phyloP scores from a whole-genome alignment of 139 green algal genomes.

The Trebouxia sp. region DNA sequence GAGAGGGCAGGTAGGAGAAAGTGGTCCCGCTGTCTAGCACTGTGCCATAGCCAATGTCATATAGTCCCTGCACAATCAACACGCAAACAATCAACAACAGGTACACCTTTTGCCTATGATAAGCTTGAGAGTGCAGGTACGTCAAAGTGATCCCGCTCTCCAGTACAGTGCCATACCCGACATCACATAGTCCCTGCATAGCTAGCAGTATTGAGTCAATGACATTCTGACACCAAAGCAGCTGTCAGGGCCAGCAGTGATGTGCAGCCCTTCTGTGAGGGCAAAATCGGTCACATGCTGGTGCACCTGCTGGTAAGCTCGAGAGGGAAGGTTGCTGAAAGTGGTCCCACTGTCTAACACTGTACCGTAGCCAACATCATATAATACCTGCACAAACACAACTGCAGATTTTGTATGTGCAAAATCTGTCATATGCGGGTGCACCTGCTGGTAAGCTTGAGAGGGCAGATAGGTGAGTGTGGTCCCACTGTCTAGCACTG shows the following conservation, averaged over 20 bases:
- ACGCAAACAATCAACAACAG: too few species aligned
- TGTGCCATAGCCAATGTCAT: conserved; percentile 77
- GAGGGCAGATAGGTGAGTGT: conserved; percentile 94
- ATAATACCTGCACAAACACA: conserved; percentile 31
- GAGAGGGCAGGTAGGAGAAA: conserved; percentile 90
- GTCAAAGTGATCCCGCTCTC: neutral
- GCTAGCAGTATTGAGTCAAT: too few species aligned
- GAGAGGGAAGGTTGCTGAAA: conserved; percentile 89
- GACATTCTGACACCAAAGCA: too few species aligned
- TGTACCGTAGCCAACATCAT: conserved; percentile 77
- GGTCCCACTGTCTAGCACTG: conserved; percentile 93
- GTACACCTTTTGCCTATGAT: neutral
- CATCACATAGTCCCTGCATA: too few species aligned
- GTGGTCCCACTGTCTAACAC: conserved; percentile 96
- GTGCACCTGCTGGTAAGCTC: conserved; percentile 67
- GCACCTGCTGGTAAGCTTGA: conserved; percentile 66
- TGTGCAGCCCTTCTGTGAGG: conserved; percentile 39
- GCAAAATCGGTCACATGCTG: conserved; percentile 35
- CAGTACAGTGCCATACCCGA: too few species aligned
- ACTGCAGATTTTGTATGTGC: conserved; percentile 44
- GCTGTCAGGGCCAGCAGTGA: too few species aligned
- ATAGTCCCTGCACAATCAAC: conserved; percentile 32
- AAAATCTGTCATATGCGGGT: conserved; percentile 30
- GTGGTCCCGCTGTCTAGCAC: conserved; percentile 96
- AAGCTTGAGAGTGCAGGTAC: neutral